These are phyloP conservation scores for Malus asiatica DNA, from an alignment of 306 rosid genomes.

Conservation along the genomic window DNA sequence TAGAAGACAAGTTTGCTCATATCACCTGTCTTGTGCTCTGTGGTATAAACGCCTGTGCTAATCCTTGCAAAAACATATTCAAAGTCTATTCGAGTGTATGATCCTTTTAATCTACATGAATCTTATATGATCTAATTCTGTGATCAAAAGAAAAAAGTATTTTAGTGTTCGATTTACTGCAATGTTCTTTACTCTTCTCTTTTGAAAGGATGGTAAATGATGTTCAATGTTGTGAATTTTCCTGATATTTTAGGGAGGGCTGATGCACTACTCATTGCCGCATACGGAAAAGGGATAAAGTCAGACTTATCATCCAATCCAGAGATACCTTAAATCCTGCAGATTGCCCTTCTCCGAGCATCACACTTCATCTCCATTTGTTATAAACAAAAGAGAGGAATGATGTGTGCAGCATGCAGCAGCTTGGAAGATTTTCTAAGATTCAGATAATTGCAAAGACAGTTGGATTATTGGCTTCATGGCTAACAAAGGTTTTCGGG, in stretches of 20 bases:
- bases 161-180: too few species aligned
- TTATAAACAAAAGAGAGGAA: not conserved
- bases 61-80: not conserved
- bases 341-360: not conserved
- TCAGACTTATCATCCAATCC: slow-evolving; percentile 22
- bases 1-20: not conserved
- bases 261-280: slow-evolving; percentile 91
- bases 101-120: too few species aligned
- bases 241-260: slow-evolving; percentile 68
- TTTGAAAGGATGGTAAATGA: not conserved
- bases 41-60: not conserved
- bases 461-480: too few species aligned
- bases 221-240: not conserved
- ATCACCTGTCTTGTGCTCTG: not conserved
- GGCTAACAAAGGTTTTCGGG: too few species aligned
- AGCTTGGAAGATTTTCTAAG: not conserved
- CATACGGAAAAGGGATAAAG: slow-evolving; percentile 61
- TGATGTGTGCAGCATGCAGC: not conserved
- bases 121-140: not conserved
- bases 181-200: too few species aligned
- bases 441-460: not conserved
- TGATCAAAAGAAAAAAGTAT: not conserved
- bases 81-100: not conserved
- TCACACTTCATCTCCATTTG: not conserved
- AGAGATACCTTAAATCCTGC: slow-evolving; percentile 19